Percentiles rank a stretch among this genome's conserved stretches.
Evolutionary conservation across 768 basidiomycete genomes (phyloP).

Genomic region (Baorangia bicolor): DNA sequence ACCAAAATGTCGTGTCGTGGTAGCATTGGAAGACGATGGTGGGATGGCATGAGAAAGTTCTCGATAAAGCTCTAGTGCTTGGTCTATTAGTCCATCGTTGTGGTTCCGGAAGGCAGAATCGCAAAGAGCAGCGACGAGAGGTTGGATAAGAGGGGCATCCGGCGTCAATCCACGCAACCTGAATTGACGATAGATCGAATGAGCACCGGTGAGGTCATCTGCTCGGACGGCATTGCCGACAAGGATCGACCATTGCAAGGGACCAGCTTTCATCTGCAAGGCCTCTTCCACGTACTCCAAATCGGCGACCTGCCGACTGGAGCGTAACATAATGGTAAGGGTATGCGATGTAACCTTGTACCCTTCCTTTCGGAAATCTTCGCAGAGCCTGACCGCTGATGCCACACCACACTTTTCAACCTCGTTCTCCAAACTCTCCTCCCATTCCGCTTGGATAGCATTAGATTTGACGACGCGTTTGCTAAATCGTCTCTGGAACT

Average conservation of each 20-base stretch:
- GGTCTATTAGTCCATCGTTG: conserved; percentile 46
- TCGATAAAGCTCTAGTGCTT: conserved; percentile 52
- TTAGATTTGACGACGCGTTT: conserved; percentile 28
- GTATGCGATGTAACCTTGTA: conserved; percentile 34
- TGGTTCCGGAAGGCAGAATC: conserved; percentile 34
- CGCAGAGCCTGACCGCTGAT: conserved; percentile 37
- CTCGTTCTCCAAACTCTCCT: conserved; percentile 29
- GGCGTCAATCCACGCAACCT: conserved; percentile 44
- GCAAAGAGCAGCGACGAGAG: conserved; percentile 53
- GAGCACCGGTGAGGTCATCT: conserved; percentile 40
- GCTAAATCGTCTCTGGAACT: conserved; percentile 37
- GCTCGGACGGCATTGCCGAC: conserved; percentile 49
- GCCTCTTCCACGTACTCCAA: conserved; percentile 42
- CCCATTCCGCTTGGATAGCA: conserved; percentile 30
- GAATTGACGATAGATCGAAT: conserved; percentile 50
- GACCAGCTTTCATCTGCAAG: conserved; percentile 40
- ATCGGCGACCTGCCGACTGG: conserved; percentile 41
- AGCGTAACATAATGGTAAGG: conserved; percentile 43
- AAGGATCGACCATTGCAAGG: conserved; percentile 53
- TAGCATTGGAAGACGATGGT: conserved; percentile 14
- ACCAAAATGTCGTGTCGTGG: conserved; percentile 18
- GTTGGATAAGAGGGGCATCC: conserved; percentile 51
- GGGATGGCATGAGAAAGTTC: conserved; percentile 42
- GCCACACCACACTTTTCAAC: conserved; percentile 35
- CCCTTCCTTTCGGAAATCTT: conserved; percentile 31